Evolutionary conservation across 306 rosid species (phyloP), one percentile per base, ranked within the genome.

Genomic region (Lathyrus oleraceus): DNA sequence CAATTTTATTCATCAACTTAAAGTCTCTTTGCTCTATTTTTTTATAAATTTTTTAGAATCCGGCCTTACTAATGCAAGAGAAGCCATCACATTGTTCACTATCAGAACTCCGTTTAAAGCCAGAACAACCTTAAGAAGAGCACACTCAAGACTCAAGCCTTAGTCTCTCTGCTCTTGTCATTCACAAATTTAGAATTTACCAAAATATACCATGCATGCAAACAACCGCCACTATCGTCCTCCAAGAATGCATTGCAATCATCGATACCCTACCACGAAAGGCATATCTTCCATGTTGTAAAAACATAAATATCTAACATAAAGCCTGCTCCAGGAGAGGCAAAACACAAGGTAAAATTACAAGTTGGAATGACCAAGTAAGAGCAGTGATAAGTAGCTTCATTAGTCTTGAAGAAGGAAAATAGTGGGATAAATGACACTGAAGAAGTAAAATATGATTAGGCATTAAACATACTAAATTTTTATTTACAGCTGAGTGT

Each of bases 401-500:
- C 72, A 16, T 42, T 17, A 25, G 30, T 58, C 8, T 56, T 58
- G 38, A 25, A 25, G 8, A 12, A 35, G 16, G 9, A 44, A 21
- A 43, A 35, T 16, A 36, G 51, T 39, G 8, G 47, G 58, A 71
- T 25, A 65, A 13, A 57, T 38, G 67, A 21, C 20, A 56, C 47
- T 7, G 42, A 15, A 4, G 42, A 17, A 32, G 54, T 13, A 60
- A 25, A 25, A 51, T 16, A n/a, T 73, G 53, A 67, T 23, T 28
- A 61, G 36, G 54, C 19, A 44, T 44, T 47, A 8, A n/a, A 52
- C n/a, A 13, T 11, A 15, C 62, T 54, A 16, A 62, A 25, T 30
- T 64, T 69, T 75, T 51, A 75, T 78, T 49, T 72, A 75, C 72
- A 78, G 20, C 35, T 27, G 47, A 17, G 56, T 40, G 30, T 75